phyloP scores from a whole-genome alignment of 371 early-diverging fungal species.

The Mucor irregularis region DNA sequence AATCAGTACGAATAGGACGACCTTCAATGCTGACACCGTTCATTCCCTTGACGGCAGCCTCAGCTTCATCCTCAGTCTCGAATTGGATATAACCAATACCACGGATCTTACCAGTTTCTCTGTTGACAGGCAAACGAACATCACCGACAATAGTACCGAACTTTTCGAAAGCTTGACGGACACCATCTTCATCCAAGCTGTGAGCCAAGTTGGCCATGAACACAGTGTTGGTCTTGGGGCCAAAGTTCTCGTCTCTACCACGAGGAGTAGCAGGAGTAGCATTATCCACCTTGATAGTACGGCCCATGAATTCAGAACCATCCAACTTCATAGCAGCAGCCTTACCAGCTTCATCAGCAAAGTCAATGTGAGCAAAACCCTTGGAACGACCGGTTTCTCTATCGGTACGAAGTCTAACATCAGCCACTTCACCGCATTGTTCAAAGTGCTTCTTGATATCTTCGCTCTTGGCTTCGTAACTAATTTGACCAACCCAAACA shows the following conservation, averaged over 20 bases:
- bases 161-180: constrained; percentile 84
- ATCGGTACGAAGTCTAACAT: constrained; percentile 70
- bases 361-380: constrained; percentile 78
- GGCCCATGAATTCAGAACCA: constrained; percentile 71
- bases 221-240: constrained; percentile 66
- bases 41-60: constrained; percentile 63
- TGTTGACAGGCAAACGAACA: constrained; percentile 69
- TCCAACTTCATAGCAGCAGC: constrained; percentile 62
- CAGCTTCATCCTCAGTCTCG: constrained; percentile 60
- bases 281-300: constrained; percentile 62
- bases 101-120: constrained; percentile 65
- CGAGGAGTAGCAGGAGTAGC: constrained; percentile 34
- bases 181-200: constrained; percentile 85
- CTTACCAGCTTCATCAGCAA: constrained; percentile 56
- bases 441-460: constrained; percentile 58
- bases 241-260: constrained; percentile 39
- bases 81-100: constrained; percentile 81
- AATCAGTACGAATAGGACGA: constrained; percentile 68
- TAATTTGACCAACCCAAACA: constrained; percentile 72
- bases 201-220: constrained; percentile 94
- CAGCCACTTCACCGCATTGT: constrained; percentile 64
- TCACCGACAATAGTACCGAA: constrained; percentile 79
- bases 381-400: constrained; percentile 62
- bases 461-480: constrained; percentile 67
- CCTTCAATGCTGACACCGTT: constrained; percentile 72